These are phyloP conservation scores for Paramecium sonneborni DNA, from an alignment of 73 alveolate species.

Conservation along the genomic window DNA sequence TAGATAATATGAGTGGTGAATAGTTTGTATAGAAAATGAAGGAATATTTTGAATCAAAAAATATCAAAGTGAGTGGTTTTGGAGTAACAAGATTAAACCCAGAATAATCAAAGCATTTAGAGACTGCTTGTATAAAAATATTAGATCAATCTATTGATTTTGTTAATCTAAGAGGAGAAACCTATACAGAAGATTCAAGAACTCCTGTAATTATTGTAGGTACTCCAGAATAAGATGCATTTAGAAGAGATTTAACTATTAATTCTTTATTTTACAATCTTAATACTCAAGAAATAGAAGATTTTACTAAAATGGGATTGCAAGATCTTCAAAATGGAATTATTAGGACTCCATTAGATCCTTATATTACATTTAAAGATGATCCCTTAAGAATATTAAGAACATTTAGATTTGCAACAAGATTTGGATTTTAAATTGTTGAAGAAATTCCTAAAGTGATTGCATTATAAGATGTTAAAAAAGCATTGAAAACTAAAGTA, in stretches of 20 bases:
- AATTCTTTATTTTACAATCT: conserved; percentile 96
- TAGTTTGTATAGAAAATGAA: conserved; percentile 85
- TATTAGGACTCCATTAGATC: conserved; percentile 95
- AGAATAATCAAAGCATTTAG: conserved; percentile 96
- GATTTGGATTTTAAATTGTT: conserved; percentile 86
- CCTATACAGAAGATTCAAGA: conserved; percentile 90
- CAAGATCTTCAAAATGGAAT: conserved; percentile 91
- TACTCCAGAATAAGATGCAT: conserved; percentile 97
- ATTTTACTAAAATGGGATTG: conserved; percentile 89
- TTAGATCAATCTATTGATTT: conserved; percentile 88
- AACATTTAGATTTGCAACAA: conserved; percentile 96
- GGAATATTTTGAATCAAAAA: conserved; percentile 84
- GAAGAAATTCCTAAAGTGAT: conserved; percentile 87
- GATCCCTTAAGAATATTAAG: conserved; percentile 99
- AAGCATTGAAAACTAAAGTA: conserved; percentile 76
- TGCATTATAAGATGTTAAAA: conserved; percentile 66
- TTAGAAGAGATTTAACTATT: conserved; percentile 96
- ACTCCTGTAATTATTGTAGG: conserved; percentile 95
- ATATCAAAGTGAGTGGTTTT: conserved; percentile 67
- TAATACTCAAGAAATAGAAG: conserved; percentile 92
- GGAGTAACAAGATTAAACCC: conserved; percentile 93
- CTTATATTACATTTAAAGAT: conserved; percentile 91
- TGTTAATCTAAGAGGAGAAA: conserved; percentile 94
- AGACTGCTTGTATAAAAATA: conserved; percentile 93
- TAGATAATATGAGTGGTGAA: conserved; percentile 96